These are phyloP conservation scores for Cryptococcus wingfieldii DNA, from an alignment of 1,284 basidiomycete genomes.

Conservation along the genomic window DNA sequence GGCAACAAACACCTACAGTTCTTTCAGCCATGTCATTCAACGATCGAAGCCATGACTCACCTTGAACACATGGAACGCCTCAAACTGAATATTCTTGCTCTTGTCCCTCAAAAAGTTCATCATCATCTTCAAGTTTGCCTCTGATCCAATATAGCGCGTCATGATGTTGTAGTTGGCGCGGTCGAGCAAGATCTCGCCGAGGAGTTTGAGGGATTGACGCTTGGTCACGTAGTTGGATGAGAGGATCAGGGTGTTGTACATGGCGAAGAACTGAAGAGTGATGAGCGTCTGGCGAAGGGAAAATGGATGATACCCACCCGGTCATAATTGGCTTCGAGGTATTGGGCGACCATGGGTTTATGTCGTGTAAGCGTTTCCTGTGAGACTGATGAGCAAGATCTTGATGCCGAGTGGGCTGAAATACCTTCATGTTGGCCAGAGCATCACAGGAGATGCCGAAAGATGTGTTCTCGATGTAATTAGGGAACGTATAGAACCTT, in stretches of 20 bases:
- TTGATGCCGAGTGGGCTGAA: conserved; percentile 2
- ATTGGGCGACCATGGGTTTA: conserved; percentile 94
- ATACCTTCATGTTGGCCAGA: conserved; percentile 83
- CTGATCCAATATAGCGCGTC: conserved; percentile 91
- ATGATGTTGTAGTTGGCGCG: conserved; percentile 97
- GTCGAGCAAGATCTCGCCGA: conserved; percentile 96
- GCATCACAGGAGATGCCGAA: conserved; percentile 98
- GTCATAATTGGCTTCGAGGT: conserved; percentile 94
- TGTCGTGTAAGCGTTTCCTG: conserved; percentile 87
- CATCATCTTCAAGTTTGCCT: conserved; percentile 97
- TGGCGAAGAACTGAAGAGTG: conserved; percentile 75
- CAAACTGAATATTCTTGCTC: conserved; percentile 99
- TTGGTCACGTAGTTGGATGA: conserved; percentile 99
- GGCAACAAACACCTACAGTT: conserved; percentile 82
- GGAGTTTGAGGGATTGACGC: conserved; percentile 93
- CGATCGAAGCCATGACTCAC: conserved; percentile 50
- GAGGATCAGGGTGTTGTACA: conserved; percentile 85
- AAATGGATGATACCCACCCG: conserved; percentile 56
- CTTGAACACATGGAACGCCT: conserved; percentile 99
- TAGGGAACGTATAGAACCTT: conserved; percentile 94
- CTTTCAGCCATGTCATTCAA: not conserved
- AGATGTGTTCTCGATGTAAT: conserved; percentile 95
- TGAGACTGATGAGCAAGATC: not conserved
- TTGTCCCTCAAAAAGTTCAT: conserved; percentile 97
- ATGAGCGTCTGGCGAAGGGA: not conserved